Percentiles rank a stretch among this genome's conserved stretches.
Evolutionary conservation across 345 rosid species (phyloP).

Genomic region (Luvunga scandens): DNA sequence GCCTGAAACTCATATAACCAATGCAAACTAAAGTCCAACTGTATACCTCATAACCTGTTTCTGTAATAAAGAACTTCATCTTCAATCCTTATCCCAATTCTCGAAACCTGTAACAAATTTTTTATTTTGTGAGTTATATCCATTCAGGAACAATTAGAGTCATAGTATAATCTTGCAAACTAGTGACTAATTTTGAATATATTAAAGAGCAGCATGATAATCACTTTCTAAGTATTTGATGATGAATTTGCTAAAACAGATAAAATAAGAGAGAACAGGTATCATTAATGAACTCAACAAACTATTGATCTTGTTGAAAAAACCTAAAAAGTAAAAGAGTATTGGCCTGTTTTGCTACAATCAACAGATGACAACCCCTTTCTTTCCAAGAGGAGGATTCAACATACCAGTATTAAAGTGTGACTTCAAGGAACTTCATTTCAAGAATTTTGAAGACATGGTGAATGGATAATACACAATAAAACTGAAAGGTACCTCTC

Average conservation of each 20-base stretch:
- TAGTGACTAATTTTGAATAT: background rate
- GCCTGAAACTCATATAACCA: background rate
- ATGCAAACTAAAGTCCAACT: background rate
- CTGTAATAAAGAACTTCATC: slow-evolving; percentile 96
- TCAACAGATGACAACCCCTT: background rate
- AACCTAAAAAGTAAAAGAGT: no score
- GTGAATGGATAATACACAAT: background rate
- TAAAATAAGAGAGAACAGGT: background rate
- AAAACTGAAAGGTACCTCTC: slow-evolving; percentile 50
- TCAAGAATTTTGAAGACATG: background rate
- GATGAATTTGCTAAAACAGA: background rate
- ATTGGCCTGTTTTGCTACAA: background rate
- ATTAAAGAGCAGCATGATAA: background rate
- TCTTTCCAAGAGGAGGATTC: background rate
- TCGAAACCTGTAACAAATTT: slow-evolving; percentile 49
- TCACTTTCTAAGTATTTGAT: background rate
- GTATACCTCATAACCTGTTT: slow-evolving; percentile 77
- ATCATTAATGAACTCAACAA: background rate
- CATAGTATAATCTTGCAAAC: background rate
- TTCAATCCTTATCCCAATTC: slow-evolving; percentile 91
- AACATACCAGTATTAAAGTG: background rate
- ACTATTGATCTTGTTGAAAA: no score
- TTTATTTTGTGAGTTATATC: background rate
- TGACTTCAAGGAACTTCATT: background rate
- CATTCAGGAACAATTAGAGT: background rate